Evolutionary conservation across 305 asterid genomes (phyloP).

Genomic region (Fraxinus baroniana): DNA sequence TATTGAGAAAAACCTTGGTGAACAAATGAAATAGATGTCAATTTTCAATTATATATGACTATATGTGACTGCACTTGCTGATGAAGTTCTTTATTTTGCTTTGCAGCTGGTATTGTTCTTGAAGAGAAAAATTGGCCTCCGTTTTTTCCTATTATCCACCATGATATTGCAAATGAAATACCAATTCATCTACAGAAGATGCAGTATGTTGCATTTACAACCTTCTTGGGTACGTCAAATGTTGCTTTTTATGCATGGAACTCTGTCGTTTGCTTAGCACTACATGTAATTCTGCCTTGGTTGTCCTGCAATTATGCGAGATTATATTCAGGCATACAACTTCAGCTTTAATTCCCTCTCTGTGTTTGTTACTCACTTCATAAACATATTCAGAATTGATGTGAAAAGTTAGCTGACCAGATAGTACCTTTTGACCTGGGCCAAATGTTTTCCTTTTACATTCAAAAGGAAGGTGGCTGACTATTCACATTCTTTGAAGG

Average conservation of each 20-base stretch:
- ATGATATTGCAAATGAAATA: constrained; percentile 90
- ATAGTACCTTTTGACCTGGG: background rate
- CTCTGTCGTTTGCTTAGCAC: constrained; percentile 3
- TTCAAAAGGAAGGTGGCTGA: background rate
- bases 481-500: background rate
- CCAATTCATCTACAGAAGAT: constrained; percentile 93
- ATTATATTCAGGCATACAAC: background rate
- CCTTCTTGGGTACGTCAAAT: constrained; percentile 72
- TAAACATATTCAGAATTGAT: background rate
- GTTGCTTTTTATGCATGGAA: constrained; percentile 10
- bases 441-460: background rate
- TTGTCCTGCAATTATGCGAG: background rate
- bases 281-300: background rate
- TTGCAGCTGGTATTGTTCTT: constrained; percentile 92
- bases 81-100: constrained; percentile 19
- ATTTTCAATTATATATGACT: background rate
- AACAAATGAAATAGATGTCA: background rate
- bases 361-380: background rate
- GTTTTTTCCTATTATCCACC: constrained; percentile 93
- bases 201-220: constrained; percentile 94
- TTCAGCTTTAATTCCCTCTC: background rate
- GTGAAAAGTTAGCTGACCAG: background rate
- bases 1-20: background rate
- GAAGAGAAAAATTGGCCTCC: constrained; percentile 99
- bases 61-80: background rate